A percentile compares a stretch with the other conserved stretches of the same genome.
phyloP scores from a whole-genome alignment of 495 filamentous ascomycete species.

The Talaromyces proteolyticus region DNA sequence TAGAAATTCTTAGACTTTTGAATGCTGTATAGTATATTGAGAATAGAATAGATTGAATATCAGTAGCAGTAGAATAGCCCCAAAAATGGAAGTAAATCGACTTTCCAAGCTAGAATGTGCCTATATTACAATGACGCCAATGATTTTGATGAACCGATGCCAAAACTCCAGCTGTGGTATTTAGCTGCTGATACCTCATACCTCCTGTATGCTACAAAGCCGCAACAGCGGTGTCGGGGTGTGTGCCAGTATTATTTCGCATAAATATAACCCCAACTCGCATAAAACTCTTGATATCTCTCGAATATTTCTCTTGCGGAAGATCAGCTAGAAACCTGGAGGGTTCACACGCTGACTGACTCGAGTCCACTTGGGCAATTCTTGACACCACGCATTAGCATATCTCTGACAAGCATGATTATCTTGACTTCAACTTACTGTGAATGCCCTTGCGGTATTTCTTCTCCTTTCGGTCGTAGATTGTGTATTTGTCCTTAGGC shows the following conservation, averaged over 20 bases:
- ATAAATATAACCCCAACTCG: no score
- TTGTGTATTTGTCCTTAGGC: slow-evolving; percentile 93
- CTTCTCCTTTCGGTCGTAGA: slow-evolving; percentile 95
- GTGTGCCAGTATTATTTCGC: no score
- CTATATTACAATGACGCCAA: background rate
- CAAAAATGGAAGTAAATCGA: no score
- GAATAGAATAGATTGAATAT: background rate
- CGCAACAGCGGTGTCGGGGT: no score
- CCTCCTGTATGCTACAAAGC: no score
- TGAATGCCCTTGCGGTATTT: slow-evolving; percentile 93
- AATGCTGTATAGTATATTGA: no score
- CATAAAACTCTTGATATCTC: no score
- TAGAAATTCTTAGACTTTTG: no score
- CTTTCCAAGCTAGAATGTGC: background rate
- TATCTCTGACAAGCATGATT: slow-evolving; percentile 12
- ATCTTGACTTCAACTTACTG: slow-evolving; percentile 55
- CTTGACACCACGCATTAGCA: slow-evolving; percentile 18
- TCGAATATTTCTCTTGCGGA: background rate
- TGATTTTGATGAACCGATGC: background rate
- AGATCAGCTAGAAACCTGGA: slow-evolving; percentile 66
- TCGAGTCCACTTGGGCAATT: slow-evolving; percentile 93
- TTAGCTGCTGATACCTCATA: background rate
- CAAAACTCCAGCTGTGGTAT: background rate
- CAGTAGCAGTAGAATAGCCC: background rate
- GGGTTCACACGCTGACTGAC: slow-evolving; percentile 90